A percentile compares a stretch with the other conserved stretches of the same genome.
These are phyloP conservation scores for Vickermania spadyakhi DNA, from an alignment of 208 protist species.

Conservation along the genomic window DNA sequence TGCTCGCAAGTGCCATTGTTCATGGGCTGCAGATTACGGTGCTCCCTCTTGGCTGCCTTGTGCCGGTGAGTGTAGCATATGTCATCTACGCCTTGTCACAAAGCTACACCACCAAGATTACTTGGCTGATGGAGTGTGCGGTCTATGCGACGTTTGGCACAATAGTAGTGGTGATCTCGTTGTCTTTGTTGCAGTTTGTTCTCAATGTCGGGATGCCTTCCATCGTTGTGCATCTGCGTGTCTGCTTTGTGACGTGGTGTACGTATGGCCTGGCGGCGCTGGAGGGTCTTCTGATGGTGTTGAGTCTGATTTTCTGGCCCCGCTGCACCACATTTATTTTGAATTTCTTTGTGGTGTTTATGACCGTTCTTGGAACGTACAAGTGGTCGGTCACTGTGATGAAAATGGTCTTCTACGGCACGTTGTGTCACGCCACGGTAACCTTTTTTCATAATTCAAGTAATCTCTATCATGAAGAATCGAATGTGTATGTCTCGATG, in stretches of 20 bases:
- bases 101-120: conserved; percentile 30
- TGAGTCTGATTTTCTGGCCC: conserved; percentile 27
- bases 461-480: too few species aligned
- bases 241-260: conserved; percentile 29
- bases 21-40: conserved; percentile 45
- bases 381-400: conserved; percentile 6
- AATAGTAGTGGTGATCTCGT: conserved; percentile 17
- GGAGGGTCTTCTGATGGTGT: conserved; percentile 11
- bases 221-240: conserved; percentile 24
- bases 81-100: conserved; percentile 36
- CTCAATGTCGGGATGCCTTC: conserved; percentile 25
- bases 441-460: conserved; percentile 1
- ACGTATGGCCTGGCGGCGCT: conserved; percentile 41
- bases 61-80: conserved; percentile 27
- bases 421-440: conserved; percentile 34
- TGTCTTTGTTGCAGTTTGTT: conserved; percentile 56
- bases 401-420: conserved; percentile 29
- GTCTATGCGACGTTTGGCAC: conserved; percentile 20
- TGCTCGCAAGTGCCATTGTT: conserved; percentile 11
- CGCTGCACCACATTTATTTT: conserved; percentile 4
- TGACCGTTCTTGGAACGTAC: not conserved
- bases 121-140: conserved; percentile 19
- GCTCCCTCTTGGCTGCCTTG: conserved; percentile 25
- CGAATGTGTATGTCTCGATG: not conserved
- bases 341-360: not conserved